Evolutionary conservation across 306 rosid species (phyloP).

Genomic region (Canavalia gladiata): DNA sequence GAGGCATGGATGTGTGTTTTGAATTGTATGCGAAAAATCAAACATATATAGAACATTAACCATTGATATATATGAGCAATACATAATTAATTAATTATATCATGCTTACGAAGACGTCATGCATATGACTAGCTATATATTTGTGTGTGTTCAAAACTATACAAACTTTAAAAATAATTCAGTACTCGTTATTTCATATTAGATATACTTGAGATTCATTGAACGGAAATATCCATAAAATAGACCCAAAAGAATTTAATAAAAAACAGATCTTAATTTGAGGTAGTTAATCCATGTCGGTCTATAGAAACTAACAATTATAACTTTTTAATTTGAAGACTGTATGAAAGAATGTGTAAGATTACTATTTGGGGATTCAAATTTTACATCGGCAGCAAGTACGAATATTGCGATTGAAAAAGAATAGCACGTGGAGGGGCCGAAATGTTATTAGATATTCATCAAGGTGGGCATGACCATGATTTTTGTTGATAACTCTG

Average conservation of each 20-base stretch:
- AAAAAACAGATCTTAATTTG: background rate
- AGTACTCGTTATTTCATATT: background rate
- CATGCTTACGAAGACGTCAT: background rate
- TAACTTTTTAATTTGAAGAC: background rate
- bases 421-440: constrained; percentile 18
- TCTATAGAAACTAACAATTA: background rate
- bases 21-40: background rate
- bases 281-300: background rate
- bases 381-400: constrained; percentile 27
- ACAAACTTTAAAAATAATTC: no score
- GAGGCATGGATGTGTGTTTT: background rate
- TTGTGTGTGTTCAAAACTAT: background rate
- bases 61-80: background rate
- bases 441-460: constrained; percentile 8
- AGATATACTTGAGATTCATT: background rate
- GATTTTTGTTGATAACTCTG: constrained; percentile 23
- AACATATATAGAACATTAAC: background rate
- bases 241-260: background rate
- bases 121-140: background rate
- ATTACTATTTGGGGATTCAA: constrained; percentile 1
- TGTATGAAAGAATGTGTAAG: background rate
- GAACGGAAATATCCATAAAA: background rate
- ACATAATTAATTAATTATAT: background rate
- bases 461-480: constrained; percentile 27
- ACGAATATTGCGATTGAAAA: constrained; percentile 34